Percentiles rank a stretch among this genome's conserved stretches.
phyloP scores from a whole-genome alignment of 306 rosid genomes.

The Clitoria ternatea region DNA sequence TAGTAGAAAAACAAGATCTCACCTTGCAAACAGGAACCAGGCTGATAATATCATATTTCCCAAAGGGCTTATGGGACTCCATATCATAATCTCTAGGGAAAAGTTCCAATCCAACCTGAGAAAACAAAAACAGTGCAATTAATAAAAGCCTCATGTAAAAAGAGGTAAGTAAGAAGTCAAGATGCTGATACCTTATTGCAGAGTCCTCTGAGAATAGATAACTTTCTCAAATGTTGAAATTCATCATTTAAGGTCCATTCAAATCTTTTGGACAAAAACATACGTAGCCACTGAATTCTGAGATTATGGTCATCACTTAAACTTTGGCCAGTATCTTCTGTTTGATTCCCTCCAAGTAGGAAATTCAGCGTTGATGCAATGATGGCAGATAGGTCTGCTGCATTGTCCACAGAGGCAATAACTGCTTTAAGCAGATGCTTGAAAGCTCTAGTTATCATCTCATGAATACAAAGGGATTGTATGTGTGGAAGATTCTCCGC shows the following conservation, averaged over 20 bases:
- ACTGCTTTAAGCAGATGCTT: slow-evolving; percentile 80
- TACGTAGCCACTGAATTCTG: slow-evolving; percentile 63
- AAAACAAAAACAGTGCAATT: slow-evolving; percentile 1
- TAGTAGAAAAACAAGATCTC: neutral
- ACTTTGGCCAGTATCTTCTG: slow-evolving; percentile 42
- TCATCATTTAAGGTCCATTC: slow-evolving; percentile 75
- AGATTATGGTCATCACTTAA: slow-evolving; percentile 47
- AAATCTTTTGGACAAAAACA: slow-evolving; percentile 56
- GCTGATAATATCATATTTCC: slow-evolving; percentile 66
- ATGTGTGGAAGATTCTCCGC: slow-evolving; percentile 92
- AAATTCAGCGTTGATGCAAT: slow-evolving; percentile 69
- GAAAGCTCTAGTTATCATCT: slow-evolving; percentile 94
- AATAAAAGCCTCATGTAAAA: slow-evolving; percentile 14
- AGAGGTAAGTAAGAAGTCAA: neutral
- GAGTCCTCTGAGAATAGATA: slow-evolving; percentile 79
- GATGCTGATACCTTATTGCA: slow-evolving; percentile 65
- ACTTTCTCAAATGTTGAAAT: slow-evolving; percentile 74
- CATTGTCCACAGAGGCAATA: slow-evolving; percentile 53
- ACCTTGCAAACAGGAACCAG: slow-evolving; percentile 96
- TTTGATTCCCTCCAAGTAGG: slow-evolving; percentile 55
- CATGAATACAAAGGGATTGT: slow-evolving; percentile 93
- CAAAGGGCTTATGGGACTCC: slow-evolving; percentile 69
- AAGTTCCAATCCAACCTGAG: slow-evolving; percentile 86
- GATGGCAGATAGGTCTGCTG: slow-evolving; percentile 53
- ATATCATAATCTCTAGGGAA: slow-evolving; percentile 82